Base-by-base conservation (phyloP, 2,329 filamentous ascomycete species). In the Penicillium sp. region DNA sequence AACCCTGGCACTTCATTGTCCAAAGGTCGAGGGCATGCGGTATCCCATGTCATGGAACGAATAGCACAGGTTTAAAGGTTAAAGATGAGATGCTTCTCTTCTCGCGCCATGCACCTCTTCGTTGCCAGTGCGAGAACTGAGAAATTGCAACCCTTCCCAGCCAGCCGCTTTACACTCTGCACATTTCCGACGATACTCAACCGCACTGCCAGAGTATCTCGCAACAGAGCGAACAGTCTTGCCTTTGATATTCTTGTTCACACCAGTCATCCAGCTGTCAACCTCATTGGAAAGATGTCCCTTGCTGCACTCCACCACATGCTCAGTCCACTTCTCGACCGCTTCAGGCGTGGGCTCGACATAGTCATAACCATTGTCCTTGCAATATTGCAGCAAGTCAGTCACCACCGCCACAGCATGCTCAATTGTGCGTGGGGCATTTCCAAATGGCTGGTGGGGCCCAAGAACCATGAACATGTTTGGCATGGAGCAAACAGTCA, bases 391-490 rank as follows among this genome's bases (percentile, higher is more conserved):
- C 4, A 71, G 60, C 14, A 73, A 57, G 3, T 68, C 63, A 8
- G 77, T 74, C 26, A 81, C 78, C n/a, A 82, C 68, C 2, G 65
- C 56, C 0, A 69, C 66, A 1, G 68, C 58, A 8, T 79, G 77
- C 51, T 71, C 70, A 47, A 74, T 69, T 3, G 59, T 63, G 3
- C 66, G 61, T 19, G 67, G 67, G 5, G 65, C 64, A 56, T 78
- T 79, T 3, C 68, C 66, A 47, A 77, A 78, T 11, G 72, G 72
- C 33, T 73, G 74, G 49, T 87, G 84, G 1, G 79, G 76, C 0
- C 84, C 84, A 63, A 85, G 84, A 48, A 83, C 66, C 61, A 80
- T 81, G 67, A 82, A 80, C 73, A 82, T 75, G 49, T 83, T 83
- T 0, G 80, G 79, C 63, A 81, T 79, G 2, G 69, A 70, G n/a